These are phyloP conservation scores for Dendrobium nobile DNA, from an alignment of 106 monocot genomes.

Conservation along the genomic window DNA sequence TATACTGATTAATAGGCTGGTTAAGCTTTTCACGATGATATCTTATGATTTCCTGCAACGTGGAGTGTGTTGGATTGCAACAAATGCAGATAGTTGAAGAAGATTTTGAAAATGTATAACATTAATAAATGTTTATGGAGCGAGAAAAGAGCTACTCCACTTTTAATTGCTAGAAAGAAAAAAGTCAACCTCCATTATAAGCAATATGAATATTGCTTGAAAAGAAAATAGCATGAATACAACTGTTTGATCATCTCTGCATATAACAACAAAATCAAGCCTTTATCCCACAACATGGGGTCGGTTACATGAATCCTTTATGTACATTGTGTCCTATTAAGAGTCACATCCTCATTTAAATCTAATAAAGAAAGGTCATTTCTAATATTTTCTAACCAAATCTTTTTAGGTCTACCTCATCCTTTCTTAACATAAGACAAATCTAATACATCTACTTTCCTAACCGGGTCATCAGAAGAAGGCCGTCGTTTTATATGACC, in stretches of 20 bases:
- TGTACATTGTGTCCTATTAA: too few species aligned
- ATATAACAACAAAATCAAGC: too few species aligned
- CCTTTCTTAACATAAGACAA: too few species aligned
- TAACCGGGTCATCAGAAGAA: too few species aligned
- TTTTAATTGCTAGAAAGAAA: background rate
- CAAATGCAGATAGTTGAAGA: background rate
- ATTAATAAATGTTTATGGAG: background rate
- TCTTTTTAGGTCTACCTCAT: too few species aligned
- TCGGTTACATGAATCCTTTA: too few species aligned
- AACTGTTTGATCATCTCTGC: background rate
- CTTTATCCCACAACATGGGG: too few species aligned
- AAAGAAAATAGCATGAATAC: constrained; percentile 1
- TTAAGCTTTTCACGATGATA: constrained; percentile 92
- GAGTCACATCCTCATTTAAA: too few species aligned
- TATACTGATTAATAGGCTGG: constrained; percentile 80
- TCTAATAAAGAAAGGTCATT: too few species aligned
- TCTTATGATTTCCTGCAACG: constrained; percentile 87
- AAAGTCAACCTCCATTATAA: background rate
- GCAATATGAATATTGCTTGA: background rate
- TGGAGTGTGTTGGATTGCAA: constrained; percentile 1
- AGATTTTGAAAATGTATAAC: background rate
- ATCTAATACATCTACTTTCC: too few species aligned
- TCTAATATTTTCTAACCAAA: too few species aligned
- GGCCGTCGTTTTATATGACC: too few species aligned
- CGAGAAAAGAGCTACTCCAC: background rate